Evolutionary conservation across 2,329 filamentous ascomycete genomes (phyloP).

Genomic region (Elsinoe perseae): DNA sequence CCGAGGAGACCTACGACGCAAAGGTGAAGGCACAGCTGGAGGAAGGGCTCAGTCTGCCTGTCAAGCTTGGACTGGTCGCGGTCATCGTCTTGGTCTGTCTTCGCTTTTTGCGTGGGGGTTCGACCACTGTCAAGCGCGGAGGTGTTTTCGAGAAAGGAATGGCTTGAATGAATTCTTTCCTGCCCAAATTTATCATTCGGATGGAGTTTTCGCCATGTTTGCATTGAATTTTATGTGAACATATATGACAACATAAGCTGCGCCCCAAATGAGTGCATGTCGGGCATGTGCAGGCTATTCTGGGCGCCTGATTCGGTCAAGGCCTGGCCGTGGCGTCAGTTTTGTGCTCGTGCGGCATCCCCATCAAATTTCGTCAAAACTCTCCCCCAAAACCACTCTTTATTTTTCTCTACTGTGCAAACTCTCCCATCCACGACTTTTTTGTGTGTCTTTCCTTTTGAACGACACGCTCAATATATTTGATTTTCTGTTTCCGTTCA

Average conservation of each 20-base stretch:
- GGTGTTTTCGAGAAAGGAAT: conserved; percentile 12
- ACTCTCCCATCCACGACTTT: neutral
- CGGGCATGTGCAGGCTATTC: conserved; percentile 2
- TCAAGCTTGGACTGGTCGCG: conserved; percentile 40
- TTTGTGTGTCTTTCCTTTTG: conserved; percentile 15
- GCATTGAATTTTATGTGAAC: neutral
- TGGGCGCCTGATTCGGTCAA: conserved; percentile 5
- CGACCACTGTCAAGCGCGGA: conserved; percentile 3
- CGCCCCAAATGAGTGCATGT: neutral
- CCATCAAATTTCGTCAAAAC: neutral
- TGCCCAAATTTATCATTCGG: neutral
- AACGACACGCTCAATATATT: conserved; percentile 14
- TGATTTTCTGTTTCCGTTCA: conserved; percentile 12
- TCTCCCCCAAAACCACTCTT: neutral
- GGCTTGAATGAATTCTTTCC: neutral
- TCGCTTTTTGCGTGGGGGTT: conserved; percentile 34
- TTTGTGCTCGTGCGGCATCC: conserved; percentile 1
- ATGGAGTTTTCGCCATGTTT: neutral
- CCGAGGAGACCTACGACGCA: conserved; percentile 20
- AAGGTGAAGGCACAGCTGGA: conserved; percentile 18
- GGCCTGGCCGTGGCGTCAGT: conserved; percentile 3
- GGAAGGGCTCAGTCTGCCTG: conserved; percentile 35
- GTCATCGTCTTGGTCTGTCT: conserved; percentile 37
- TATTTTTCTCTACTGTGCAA: neutral
- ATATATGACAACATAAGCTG: neutral